phyloP scores from a whole-genome alignment of 2,329 filamentous ascomycete genomes.

The Chaetoscypha palmicola region DNA sequence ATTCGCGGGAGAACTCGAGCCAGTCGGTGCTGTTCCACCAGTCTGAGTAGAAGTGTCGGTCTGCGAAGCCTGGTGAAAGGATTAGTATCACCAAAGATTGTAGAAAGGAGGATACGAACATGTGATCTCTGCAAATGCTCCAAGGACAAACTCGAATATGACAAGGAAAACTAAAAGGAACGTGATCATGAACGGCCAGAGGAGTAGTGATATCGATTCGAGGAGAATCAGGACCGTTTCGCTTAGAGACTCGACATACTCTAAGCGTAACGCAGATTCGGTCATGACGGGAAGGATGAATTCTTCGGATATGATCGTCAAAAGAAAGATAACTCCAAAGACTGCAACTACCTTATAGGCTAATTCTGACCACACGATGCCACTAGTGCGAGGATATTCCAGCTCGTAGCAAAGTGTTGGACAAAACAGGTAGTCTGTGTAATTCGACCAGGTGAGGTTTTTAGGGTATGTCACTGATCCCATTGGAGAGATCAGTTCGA shows the following conservation, averaged over 20 bases:
- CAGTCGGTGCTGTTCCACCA: constrained; percentile 77
- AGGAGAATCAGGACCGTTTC: constrained; percentile 75
- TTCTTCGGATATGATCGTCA: constrained; percentile 86
- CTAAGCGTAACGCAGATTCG: constrained; percentile 55
- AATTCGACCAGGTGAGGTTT: constrained; percentile 80
- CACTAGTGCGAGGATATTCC: constrained; percentile 77
- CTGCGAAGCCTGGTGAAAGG: constrained; percentile 56
- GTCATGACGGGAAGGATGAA: constrained; percentile 87
- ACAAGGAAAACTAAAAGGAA: constrained; percentile 94
- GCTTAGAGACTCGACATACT: constrained; percentile 35
- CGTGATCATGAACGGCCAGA: constrained; percentile 96
- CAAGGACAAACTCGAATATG: constrained; percentile 95
- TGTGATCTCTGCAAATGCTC: constrained; percentile 90
- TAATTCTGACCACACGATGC: constrained; percentile 73
- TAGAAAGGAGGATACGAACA: constrained; percentile 32
- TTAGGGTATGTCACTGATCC: constrained; percentile 84
- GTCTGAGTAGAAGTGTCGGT: constrained; percentile 84
- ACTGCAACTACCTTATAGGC: constrained; percentile 81
- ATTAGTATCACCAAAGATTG: no score
- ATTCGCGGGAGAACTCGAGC: constrained; percentile 93
- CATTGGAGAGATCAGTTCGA: constrained; percentile 84
- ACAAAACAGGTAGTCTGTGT: constrained; percentile 79
- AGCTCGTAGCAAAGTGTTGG: constrained; percentile 97
- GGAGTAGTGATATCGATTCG: constrained; percentile 82
- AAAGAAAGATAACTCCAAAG: constrained; percentile 92